Evolutionary conservation across 148 eudicot species (phyloP).

Genomic region (Pharnaceum exiguum): DNA sequence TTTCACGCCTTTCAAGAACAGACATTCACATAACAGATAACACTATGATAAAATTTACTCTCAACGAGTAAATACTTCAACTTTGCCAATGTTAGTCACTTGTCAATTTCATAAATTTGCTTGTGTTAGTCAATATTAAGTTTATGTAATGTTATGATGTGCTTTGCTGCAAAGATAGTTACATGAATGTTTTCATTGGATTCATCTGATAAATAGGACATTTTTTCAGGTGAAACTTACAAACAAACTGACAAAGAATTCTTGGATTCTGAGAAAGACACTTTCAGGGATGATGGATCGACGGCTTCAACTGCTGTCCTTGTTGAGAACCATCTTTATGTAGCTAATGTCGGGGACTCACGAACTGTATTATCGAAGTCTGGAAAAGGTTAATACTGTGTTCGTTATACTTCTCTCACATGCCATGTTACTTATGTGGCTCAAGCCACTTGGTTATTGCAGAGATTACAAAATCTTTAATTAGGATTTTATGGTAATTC

Average conservation of each 20-base stretch:
- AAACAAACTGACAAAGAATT: conserved; percentile 70
- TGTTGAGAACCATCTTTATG: conserved; percentile 86
- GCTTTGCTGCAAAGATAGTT: no score
- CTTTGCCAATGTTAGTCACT: no score
- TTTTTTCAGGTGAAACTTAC: conserved; percentile 78
- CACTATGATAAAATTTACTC: no score
- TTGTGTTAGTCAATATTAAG: no score
- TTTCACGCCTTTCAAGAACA: no score
- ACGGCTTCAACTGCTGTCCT: conserved; percentile 97
- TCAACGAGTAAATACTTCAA: no score
- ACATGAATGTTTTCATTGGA: not conserved
- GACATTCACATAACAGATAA: no score
- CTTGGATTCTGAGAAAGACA: conserved; percentile 86
- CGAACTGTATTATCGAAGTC: conserved; percentile 82
- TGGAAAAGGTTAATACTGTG: conserved; percentile 58
- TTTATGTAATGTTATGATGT: no score
- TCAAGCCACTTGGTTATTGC: no score
- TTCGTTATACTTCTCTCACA: conserved; percentile 1
- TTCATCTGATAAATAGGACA: conserved; percentile 12
- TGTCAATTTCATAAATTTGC: no score
- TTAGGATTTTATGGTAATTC: not conserved
- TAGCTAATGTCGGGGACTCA: conserved; percentile 98
- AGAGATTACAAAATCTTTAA: no score
- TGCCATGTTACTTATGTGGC: no score
- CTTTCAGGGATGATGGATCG: conserved; percentile 92